Percentiles rank a stretch among this genome's conserved stretches.
Evolutionary conservation across 371 early-diverging fungal genomes (phyloP).

Genomic region (Mortierella sp.): DNA sequence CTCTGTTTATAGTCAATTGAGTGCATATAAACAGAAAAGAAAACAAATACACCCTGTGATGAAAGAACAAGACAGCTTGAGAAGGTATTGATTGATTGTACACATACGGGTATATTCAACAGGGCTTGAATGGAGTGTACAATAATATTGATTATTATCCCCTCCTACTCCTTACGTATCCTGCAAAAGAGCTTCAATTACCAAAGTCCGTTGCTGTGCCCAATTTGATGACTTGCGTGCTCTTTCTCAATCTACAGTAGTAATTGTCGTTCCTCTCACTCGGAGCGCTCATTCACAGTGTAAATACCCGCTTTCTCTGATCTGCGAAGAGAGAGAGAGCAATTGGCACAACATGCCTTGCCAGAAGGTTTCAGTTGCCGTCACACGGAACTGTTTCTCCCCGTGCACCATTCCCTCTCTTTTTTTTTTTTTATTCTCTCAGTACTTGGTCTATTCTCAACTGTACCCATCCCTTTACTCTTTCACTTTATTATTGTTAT

Average conservation of each 20-base stretch:
- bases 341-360: background rate
- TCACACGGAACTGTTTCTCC: background rate
- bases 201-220: background rate
- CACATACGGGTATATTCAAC: background rate
- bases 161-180: no score
- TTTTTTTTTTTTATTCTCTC: background rate
- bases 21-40: background rate
- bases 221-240: background rate
- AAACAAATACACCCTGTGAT: background rate
- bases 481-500: background rate
- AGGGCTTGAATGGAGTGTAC: background rate
- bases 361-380: background rate
- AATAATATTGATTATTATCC: no score
- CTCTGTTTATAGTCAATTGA: background rate
- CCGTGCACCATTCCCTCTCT: background rate
- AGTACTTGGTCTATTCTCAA: background rate
- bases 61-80: background rate
- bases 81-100: conserved; percentile 1
- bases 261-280: no score
- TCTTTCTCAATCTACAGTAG: background rate
- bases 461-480: background rate
- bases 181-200: no score
- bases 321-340: background rate
- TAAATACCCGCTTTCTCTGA: background rate
- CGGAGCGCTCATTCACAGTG: background rate